phyloP scores from a whole-genome alignment of 352 stramenopile genomes.

The Phytopythium oedochilum region DNA sequence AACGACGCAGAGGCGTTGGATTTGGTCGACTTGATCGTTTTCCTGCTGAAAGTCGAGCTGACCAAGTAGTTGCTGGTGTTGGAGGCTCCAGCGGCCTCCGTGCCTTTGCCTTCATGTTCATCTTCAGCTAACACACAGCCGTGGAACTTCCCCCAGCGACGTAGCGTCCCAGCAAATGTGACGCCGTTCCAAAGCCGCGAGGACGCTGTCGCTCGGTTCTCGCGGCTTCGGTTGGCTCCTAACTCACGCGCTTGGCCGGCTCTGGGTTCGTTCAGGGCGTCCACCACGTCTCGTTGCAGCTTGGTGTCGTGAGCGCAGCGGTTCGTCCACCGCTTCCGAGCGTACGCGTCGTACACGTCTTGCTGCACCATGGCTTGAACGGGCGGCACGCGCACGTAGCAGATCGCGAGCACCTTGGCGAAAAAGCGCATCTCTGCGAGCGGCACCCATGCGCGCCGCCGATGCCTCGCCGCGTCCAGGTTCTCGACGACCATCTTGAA shows the following conservation, averaged over 20 bases:
- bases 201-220: constrained; percentile 27
- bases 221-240: constrained; percentile 2
- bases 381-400: constrained; percentile 59
- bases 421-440: constrained; percentile 58
- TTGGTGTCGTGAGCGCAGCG: constrained; percentile 18
- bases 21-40: background rate
- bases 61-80: constrained; percentile 19
- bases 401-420: constrained; percentile 61
- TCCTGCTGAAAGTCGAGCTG: constrained; percentile 8
- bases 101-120: constrained; percentile 3
- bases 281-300: constrained; percentile 13
- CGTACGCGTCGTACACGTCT: constrained; percentile 46
- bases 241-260: constrained; percentile 1
- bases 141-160: constrained; percentile 54
- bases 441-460: constrained; percentile 46
- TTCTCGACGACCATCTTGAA: constrained; percentile 71
- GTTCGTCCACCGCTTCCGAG: constrained; percentile 45
- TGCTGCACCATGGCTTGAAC: constrained; percentile 51
- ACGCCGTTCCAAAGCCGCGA: constrained; percentile 42
- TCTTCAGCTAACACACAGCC: constrained; percentile 35
- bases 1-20: background rate
- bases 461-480: constrained; percentile 37
- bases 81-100: constrained; percentile 6
- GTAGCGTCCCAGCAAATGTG: constrained; percentile 51
- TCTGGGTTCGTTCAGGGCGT: too few relatives aligned